A percentile compares a stretch with the other conserved stretches of the same genome.
Evolutionary conservation across 768 basidiomycete genomes (phyloP).

Genomic region (Boletus pseudopeckii): DNA sequence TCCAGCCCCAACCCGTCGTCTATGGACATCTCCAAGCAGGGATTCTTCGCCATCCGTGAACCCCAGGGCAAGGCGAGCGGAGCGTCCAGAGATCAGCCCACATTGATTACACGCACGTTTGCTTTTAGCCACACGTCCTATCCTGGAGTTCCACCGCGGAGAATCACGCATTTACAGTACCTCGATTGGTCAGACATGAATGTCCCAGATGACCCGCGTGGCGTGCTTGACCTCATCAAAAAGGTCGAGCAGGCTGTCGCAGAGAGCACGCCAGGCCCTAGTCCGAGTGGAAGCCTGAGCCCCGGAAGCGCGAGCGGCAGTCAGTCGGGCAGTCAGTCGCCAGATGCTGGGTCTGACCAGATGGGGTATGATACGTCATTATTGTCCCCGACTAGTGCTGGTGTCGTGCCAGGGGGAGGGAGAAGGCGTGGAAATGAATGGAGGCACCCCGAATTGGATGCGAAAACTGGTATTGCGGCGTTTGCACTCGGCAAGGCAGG

Average conservation of each 20-base stretch:
- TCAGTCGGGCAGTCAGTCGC: constrained; percentile 24
- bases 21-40: constrained; percentile 18
- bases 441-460: constrained; percentile 45
- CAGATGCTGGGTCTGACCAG: constrained; percentile 6
- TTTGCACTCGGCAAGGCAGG: constrained; percentile 44
- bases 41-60: constrained; percentile 39
- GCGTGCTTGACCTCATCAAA: constrained; percentile 68
- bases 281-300: constrained; percentile 25
- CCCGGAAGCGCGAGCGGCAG: constrained; percentile 20
- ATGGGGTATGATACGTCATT: constrained; percentile 1
- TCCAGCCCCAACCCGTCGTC: constrained; percentile 33
- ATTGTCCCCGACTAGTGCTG: constrained; percentile 20
- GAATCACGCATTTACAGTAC: constrained; percentile 85
- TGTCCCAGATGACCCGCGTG: constrained; percentile 80
- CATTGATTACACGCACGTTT: constrained; percentile 60
- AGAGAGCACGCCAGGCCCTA: constrained; percentile 31
- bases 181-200: constrained; percentile 97
- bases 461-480: constrained; percentile 51
- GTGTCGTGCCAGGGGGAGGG: not conserved
- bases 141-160: constrained; percentile 58
- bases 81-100: constrained; percentile 15
- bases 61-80: constrained; percentile 5
- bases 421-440: constrained; percentile 21
- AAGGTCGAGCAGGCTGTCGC: constrained; percentile 48
- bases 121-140: constrained; percentile 60